Evolutionary conservation across 2,329 filamentous ascomycete genomes (phyloP).

Genomic region (Neonectria faginata): DNA sequence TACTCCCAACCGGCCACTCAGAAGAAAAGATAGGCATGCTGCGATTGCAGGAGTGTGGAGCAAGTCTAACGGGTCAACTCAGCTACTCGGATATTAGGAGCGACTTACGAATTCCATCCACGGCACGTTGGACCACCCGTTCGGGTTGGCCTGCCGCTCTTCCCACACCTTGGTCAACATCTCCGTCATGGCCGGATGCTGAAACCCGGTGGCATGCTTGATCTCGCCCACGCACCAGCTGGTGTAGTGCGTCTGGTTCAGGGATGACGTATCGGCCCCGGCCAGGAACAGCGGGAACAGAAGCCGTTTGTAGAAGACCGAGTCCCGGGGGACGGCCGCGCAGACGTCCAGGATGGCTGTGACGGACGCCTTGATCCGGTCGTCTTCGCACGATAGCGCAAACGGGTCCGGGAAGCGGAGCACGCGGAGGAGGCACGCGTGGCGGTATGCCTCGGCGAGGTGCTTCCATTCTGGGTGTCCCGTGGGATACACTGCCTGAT

Average conservation of each 20-base stretch:
- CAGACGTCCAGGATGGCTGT: constrained; percentile 42
- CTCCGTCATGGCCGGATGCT: constrained; percentile 43
- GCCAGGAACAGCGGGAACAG: constrained; percentile 47
- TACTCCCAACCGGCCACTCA: constrained; percentile 25
- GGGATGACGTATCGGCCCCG: constrained; percentile 39
- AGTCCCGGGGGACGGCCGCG: constrained; percentile 36
- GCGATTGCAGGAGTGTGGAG: constrained; percentile 28
- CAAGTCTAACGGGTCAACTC: constrained; percentile 32
- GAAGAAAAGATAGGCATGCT: constrained; percentile 40
- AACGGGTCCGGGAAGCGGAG: constrained; percentile 46
- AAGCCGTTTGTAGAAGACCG: constrained; percentile 44
- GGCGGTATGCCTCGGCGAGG: constrained; percentile 46
- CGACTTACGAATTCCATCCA: constrained; percentile 48
- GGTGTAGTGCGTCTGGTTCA: constrained; percentile 44
- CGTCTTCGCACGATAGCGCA: constrained; percentile 39
- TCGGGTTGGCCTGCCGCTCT: constrained; percentile 31
- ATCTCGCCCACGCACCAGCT: constrained; percentile 42
- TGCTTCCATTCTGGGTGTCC: constrained; percentile 44
- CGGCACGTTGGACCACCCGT: constrained; percentile 37
- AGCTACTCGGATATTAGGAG: background rate
- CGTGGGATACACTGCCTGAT: constrained; percentile 43
- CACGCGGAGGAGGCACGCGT: constrained; percentile 46
- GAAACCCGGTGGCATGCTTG: constrained; percentile 42
- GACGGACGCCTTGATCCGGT: constrained; percentile 40
- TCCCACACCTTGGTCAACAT: constrained; percentile 43